Conservation (phyloP, 306 rosid species). For the Datisca glomerata region DNA sequence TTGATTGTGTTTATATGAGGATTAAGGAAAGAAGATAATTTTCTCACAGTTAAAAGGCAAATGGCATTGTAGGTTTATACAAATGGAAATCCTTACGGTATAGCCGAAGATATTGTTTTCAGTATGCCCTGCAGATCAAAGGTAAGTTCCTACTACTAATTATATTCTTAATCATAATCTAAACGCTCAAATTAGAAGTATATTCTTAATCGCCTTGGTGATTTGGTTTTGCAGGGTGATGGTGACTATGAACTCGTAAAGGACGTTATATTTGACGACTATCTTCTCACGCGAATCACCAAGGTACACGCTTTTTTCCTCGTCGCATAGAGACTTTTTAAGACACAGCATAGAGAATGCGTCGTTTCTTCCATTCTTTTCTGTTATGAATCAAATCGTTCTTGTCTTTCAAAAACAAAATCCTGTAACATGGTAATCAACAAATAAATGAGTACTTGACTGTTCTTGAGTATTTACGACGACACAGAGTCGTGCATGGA, state of each 20-base stretch:
- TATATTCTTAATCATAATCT: not conserved
- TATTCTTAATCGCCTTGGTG: too few species aligned
- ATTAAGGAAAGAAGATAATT: too few species aligned
- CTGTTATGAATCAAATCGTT: not conserved
- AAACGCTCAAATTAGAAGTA: too few species aligned
- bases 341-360: not conserved
- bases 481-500: too few species aligned
- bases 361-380: not conserved
- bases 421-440: too few species aligned
- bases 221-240: slow-evolving; percentile 46
- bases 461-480: too few species aligned
- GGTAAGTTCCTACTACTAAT: slow-evolving; percentile 23
- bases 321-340: not conserved
- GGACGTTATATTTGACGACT: slow-evolving; percentile 66
- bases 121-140: slow-evolving; percentile 98
- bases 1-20: too few species aligned
- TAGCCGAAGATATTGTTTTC: slow-evolving; percentile 81
- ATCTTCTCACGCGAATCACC: slow-evolving; percentile 52
- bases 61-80: slow-evolving; percentile 57
- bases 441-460: too few species aligned
- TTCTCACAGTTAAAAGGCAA: too few species aligned
- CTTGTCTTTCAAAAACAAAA: too few species aligned
- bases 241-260: slow-evolving; percentile 89
- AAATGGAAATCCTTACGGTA: slow-evolving; percentile 81
- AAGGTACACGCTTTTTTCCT: slow-evolving; percentile 28